A percentile compares a stretch with the other conserved stretches of the same genome.
phyloP scores from a whole-genome alignment of 1,284 basidiomycete species.

The Anthracocystis walkeri region DNA sequence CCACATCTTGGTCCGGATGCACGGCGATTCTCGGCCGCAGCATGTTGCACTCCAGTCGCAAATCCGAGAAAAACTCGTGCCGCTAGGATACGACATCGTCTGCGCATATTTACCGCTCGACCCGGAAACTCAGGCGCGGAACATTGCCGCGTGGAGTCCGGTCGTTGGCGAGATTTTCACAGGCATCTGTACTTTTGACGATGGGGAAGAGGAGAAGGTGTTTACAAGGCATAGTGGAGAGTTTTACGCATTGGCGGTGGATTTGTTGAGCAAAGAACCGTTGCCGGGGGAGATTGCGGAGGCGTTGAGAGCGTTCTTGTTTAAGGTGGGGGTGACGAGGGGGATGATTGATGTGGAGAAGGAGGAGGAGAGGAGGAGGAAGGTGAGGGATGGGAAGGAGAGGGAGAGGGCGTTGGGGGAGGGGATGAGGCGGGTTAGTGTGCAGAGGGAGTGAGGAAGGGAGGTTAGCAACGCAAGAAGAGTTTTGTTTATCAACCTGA shows the following conservation, averaged over 20 bases:
- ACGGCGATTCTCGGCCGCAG: constrained; percentile 86
- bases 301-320: constrained; percentile 48
- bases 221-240: constrained; percentile 53
- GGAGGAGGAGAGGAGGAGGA: constrained; percentile 35
- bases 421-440: constrained; percentile 28
- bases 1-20: constrained; percentile 91
- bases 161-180: constrained; percentile 93
- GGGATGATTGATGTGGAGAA: constrained; percentile 49
- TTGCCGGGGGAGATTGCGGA: constrained; percentile 50
- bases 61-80: constrained; percentile 87
- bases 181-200: constrained; percentile 88
- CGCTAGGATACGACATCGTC: constrained; percentile 91
- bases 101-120: constrained; percentile 91
- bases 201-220: constrained; percentile 70
- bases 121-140: constrained; percentile 90
- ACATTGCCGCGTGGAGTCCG: constrained; percentile 96
- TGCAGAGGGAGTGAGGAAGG: constrained; percentile 5
- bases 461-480: background rate
- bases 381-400: constrained; percentile 42
- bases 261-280: constrained; percentile 60
- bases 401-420: constrained; percentile 38
- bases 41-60: constrained; percentile 84
- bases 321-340: constrained; percentile 52
- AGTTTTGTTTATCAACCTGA: background rate
- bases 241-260: constrained; percentile 66